Base-by-base conservation (phyloP, 257 asterid species). In the Penstemon barbatus region DNA sequence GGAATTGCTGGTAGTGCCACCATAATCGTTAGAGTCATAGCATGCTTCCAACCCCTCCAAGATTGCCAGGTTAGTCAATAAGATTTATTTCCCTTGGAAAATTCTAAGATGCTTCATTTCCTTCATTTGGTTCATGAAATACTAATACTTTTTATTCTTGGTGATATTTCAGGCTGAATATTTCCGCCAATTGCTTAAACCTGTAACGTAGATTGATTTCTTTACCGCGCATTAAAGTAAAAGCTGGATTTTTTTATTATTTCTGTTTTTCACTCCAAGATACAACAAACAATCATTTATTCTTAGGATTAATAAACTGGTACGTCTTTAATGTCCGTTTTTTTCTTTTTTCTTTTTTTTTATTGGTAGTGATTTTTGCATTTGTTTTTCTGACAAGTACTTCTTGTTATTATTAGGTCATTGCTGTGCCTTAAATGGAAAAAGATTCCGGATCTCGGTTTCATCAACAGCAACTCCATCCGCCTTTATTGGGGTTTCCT, bases 41-140 rank as follows among this genome's bases (percentile, higher is more conserved):
- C 94, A 66, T 93, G 99, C 86, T 90, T 93, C 79, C 98, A 90
- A 86, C 96, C 97, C 68, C 97, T 92, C 68, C 95, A 88, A 78
- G 99, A 90, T 83, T 93, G 99, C 79, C 99, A 93, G 98, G 98
- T 92, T 45, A 18, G 91, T 53, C 33, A 25, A 1, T 25, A 25
- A 25, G 33, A 25, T 25, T 25, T 25, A 25, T 25, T 25, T 25
- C 55, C 11, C 49, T 50, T 6, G 50, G 69, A 37, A 55, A 49
- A 54, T 69, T 33, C 36, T 12, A 50, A 57, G 64, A 60, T 55
- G 62, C 57, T 7, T 49, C 6, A 39, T 42, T 41, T 38, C 74
- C 13, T 41, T 12, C 40, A 8, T 61, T 19, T 38, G 40, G 52
- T 58, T 73, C 62, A n/a, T 60, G 61, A 9, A 44, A 57, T 48